A percentile compares a stretch with the other conserved stretches of the same genome.
These are phyloP conservation scores for Conoideocrella luteorostrata DNA, from an alignment of 2,329 filamentous ascomycete genomes.

Conservation along the genomic window DNA sequence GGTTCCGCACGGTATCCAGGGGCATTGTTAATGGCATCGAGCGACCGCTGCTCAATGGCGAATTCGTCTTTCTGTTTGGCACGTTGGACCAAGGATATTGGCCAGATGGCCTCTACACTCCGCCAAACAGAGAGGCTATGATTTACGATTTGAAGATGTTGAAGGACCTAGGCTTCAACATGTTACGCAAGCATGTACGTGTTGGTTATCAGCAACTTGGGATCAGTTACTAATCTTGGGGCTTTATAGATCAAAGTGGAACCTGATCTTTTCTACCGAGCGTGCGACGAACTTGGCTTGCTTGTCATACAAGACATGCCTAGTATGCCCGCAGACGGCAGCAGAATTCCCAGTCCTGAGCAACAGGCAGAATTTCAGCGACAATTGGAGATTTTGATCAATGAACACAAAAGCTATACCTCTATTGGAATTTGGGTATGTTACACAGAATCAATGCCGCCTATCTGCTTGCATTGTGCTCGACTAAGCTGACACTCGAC, in stretches of 20 bases:
- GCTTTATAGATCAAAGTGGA: constrained; percentile 59
- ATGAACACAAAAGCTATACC: constrained; percentile 58
- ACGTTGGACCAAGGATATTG: constrained; percentile 66
- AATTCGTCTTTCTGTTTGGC: constrained; percentile 62
- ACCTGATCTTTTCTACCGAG: constrained; percentile 59
- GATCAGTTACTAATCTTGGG: no score
- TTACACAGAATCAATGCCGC: no score
- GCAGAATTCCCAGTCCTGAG: constrained; percentile 29
- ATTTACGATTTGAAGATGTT: constrained; percentile 56
- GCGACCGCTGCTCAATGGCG: constrained; percentile 60
- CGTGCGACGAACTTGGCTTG: constrained; percentile 59
- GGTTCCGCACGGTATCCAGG: constrained; percentile 57
- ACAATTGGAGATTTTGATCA: constrained; percentile 54
- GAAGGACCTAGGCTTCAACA: constrained; percentile 63
- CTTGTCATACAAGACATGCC: constrained; percentile 70
- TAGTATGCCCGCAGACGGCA: constrained; percentile 36
- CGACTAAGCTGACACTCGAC: no score
- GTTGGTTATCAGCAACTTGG: no score
- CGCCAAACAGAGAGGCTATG: constrained; percentile 63
- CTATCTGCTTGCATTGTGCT: no score
- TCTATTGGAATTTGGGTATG: constrained; percentile 59
- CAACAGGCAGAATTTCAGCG: constrained; percentile 60
- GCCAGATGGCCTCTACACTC: constrained; percentile 62
- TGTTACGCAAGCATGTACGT: constrained; percentile 62
- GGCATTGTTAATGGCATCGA: constrained; percentile 51